Evolutionary conservation across 2,329 filamentous ascomycete species (phyloP), one percentile per base, ranked within the genome.

Genomic region (Cadophora sp.): DNA sequence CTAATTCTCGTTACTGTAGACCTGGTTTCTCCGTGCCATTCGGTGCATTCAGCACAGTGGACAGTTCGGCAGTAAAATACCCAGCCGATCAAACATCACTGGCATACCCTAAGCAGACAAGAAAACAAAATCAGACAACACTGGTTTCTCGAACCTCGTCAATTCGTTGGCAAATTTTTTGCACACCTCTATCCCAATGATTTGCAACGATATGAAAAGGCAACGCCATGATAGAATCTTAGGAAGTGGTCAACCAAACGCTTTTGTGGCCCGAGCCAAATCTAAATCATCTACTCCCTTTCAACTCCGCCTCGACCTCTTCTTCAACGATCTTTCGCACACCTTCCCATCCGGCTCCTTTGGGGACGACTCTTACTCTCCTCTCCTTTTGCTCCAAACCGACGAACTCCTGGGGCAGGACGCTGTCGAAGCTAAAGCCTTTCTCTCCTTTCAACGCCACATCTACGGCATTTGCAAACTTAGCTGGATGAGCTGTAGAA

Each of bases 401-500:
- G 41, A 91, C 81, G 76, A 97, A 96, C 80, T 97, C 92, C 66
- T 85, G 79, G 0, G 95, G 95, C 64, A 96, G 83, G 1, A 98
- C 91, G 70, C 90, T 87, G 48, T 87, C 83, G 77, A 97, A 97
- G 73, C 88, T 85, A 74, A 96, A 97, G 1, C 85, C 89, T n/a
- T 85, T 78, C 76, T 92, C 84, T 9, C 86, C 86, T 70, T 88
- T 85, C 67, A 98, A 83, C 0, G 95, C 94, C 58, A 91, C 78
- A 73, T 94, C 91, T 1, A 99, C 95, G 0, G 94, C 94, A 39
- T 88, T 87, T 0, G 91, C 89, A 76, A 99, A 99, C 80, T 99
- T 99, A 69, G 95, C 96, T 0, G 96, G 95, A 79, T 99, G 96
- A 2, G 96, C 96, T 1, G 96, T 99, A 1, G 94, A 92, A 2